These are phyloP conservation scores for Leucocoprinus sp. DNA, from an alignment of 768 basidiomycete genomes.

Conservation along the genomic window DNA sequence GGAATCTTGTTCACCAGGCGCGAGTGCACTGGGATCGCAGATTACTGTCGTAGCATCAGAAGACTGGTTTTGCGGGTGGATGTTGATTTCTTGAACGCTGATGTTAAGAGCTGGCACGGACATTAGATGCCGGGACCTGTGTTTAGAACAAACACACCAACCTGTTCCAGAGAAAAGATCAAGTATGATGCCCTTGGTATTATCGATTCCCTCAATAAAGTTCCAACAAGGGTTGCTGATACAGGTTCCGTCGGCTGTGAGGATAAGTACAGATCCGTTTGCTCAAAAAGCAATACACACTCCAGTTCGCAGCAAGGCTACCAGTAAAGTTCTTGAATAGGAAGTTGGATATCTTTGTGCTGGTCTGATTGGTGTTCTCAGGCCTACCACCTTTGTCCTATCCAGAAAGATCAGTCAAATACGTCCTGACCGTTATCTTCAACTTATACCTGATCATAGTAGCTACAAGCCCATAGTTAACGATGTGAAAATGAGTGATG, in stretches of 20 bases:
- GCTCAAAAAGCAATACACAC: constrained; percentile 16
- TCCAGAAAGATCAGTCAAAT: neutral
- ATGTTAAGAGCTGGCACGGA: constrained; percentile 19
- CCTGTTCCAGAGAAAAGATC: constrained; percentile 29
- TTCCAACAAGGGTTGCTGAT: constrained; percentile 34
- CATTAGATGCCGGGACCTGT: neutral
- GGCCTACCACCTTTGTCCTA: constrained; percentile 28
- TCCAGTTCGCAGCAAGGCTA: constrained; percentile 27
- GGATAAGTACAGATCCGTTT: neutral
- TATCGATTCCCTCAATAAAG: constrained; percentile 25
- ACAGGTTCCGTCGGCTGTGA: constrained; percentile 29
- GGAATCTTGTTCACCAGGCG: constrained; percentile 19
- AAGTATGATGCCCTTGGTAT: constrained; percentile 28
- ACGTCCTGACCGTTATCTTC: neutral
- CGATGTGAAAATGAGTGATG: neutral
- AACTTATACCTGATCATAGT: constrained; percentile 35
- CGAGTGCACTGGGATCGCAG: constrained; percentile 24
- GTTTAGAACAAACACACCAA: constrained; percentile 8
- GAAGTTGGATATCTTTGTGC: constrained; percentile 28
- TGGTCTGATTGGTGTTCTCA: constrained; percentile 23
- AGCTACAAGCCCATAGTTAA: constrained; percentile 22
- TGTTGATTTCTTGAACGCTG: constrained; percentile 19
- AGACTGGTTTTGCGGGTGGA: constrained; percentile 19
- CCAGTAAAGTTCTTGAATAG: constrained; percentile 29
- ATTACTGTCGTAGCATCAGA: constrained; percentile 20